Conservation (phyloP, 495 filamentous ascomycete species). For the Chaetomium tenue region DNA sequence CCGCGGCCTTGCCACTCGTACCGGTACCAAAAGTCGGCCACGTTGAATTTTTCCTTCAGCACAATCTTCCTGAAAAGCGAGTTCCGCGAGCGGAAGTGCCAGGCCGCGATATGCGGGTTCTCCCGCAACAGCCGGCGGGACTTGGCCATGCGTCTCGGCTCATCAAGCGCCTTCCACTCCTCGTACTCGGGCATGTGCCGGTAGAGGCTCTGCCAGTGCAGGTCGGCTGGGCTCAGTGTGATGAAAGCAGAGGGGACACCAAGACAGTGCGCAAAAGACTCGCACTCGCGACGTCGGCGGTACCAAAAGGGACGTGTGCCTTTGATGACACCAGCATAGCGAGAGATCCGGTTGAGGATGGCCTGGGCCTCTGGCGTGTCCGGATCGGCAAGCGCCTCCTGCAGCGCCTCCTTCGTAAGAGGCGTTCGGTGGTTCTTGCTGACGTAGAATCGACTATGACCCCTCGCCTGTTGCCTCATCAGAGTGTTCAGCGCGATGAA, state of each 20-base stretch:
- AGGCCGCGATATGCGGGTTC: constrained; percentile 16
- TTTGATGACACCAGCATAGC: too few relatives aligned
- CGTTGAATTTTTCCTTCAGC: constrained; percentile 9
- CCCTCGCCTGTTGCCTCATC: not conserved
- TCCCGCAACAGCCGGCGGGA: constrained; percentile 17
- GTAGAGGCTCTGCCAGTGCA: constrained; percentile 11
- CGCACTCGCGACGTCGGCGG: too few relatives aligned
- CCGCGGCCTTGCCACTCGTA: too few relatives aligned
- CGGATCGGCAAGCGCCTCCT: too few relatives aligned
- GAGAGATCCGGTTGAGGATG: too few relatives aligned
- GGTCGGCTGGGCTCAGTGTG: constrained; percentile 11
- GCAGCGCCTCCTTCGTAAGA: too few relatives aligned
- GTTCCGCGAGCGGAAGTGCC: constrained; percentile 9
- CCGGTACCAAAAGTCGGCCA: constrained; percentile 9
- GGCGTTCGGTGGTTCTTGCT: too few relatives aligned
- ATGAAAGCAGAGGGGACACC: too few relatives aligned
- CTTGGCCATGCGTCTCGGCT: constrained; percentile 9
- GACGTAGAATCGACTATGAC: not conserved
- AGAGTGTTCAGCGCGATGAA: constrained; percentile 8
- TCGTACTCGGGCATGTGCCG: constrained; percentile 5
- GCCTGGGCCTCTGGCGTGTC: too few relatives aligned
- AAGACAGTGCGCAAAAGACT: too few relatives aligned
- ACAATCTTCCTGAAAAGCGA: constrained; percentile 12
- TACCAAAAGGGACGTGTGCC: too few relatives aligned
- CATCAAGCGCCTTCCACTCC: constrained; percentile 9